Evolutionary conservation across 768 basidiomycete genomes (phyloP).

Genomic region (Mrakia frigida): DNA sequence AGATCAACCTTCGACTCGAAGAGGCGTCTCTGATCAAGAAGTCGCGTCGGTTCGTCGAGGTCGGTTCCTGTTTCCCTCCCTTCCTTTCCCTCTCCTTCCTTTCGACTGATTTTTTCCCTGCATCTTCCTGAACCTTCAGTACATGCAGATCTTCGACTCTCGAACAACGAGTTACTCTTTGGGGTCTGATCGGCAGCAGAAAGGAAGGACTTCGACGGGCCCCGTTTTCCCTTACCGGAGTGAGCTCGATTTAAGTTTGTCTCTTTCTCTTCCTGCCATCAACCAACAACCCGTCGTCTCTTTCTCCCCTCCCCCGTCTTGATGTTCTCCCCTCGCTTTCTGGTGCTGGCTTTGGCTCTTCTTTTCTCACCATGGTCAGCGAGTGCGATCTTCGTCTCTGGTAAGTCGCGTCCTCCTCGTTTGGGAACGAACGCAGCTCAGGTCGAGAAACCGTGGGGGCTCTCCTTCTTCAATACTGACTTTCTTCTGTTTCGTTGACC

Average conservation of each 20-base stretch:
- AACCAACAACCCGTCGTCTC: background rate
- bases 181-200: too few relatives aligned
- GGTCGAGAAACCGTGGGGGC: background rate
- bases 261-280: background rate
- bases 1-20: background rate
- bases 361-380: background rate
- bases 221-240: background rate
- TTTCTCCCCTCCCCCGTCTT: background rate
- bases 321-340: background rate
- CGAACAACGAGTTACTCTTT: background rate
- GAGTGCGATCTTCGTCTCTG: slow-evolving; percentile 1
- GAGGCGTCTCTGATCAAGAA: too few relatives aligned
- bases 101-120: background rate
- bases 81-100: background rate
- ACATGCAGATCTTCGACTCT: background rate
- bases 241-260: background rate
- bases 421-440: background rate
- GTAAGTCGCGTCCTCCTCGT: background rate
- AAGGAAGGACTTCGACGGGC: too few relatives aligned
- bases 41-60: background rate
- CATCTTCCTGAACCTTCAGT: background rate
- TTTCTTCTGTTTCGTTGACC: background rate
- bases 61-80: background rate
- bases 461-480: background rate
- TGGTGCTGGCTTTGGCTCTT: background rate